Conservation (phyloP, 768 basidiomycete genomes). For the Antrodiella citrinella region DNA sequence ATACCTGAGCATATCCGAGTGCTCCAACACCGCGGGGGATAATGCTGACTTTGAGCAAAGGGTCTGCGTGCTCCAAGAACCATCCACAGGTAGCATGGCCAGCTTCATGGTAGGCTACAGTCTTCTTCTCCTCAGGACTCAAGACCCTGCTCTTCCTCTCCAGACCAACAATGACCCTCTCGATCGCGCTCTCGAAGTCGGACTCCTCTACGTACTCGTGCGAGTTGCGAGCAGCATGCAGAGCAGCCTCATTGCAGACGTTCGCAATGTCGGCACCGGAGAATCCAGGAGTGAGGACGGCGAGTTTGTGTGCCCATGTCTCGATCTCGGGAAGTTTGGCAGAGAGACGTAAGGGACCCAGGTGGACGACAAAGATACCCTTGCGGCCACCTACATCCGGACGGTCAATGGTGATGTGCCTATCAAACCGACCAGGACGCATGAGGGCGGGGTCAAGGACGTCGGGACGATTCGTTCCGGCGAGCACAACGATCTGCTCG, state of each 20-base stretch:
- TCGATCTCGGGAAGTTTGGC: constrained; percentile 41
- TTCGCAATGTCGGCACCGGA: constrained; percentile 99
- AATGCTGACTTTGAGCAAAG: constrained; percentile 94
- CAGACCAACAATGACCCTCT: constrained; percentile 94
- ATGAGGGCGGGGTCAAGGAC: constrained; percentile 92
- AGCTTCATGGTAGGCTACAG: constrained; percentile 97
- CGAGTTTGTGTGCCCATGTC: constrained; percentile 82
- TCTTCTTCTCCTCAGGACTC: constrained; percentile 95
- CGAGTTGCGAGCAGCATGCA: constrained; percentile 84
- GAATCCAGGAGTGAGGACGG: constrained; percentile 94
- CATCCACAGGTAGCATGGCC: constrained; percentile 98
- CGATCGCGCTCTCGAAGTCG: constrained; percentile 96
- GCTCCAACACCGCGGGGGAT: constrained; percentile 95
- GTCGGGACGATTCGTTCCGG: constrained; percentile 95
- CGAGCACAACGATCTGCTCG: constrained; percentile 92
- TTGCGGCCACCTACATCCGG: constrained; percentile 92
- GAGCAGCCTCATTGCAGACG: constrained; percentile 95
- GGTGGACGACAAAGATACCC: constrained; percentile 91
- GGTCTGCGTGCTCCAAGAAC: constrained; percentile 97
- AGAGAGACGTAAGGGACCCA: constrained; percentile 71
- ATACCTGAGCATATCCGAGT: constrained; percentile 90
- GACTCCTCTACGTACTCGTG: constrained; percentile 71
- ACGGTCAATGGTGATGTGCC: constrained; percentile 91
- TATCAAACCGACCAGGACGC: constrained; percentile 96
- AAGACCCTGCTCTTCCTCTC: constrained; percentile 94